Base-by-base conservation (phyloP, 2,329 filamentous ascomycete genomes). In the Clonostachys chloroleuca region DNA sequence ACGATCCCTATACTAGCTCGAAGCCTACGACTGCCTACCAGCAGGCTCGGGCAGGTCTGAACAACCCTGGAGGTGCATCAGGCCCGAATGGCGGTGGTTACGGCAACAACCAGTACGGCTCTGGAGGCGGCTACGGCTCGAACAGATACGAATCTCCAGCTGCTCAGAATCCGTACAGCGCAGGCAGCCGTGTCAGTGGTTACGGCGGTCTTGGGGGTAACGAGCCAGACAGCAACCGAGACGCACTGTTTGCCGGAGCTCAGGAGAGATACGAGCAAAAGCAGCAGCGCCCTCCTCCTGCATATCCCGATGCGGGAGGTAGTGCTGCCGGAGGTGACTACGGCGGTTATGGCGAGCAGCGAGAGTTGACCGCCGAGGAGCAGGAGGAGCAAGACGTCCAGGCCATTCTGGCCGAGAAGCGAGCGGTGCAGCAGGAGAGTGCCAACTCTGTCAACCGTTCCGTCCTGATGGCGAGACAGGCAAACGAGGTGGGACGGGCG, bases 341-440 rank as follows among this genome's bases (percentile, higher is more conserved):
- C 49, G 77, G 72, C 24, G 78, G 75, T 30, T 83, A 83, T 52
- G 80, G 88, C 45, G 83, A 86, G 48, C 78, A 87, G 49, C 81
- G 89, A 43, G 82, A 95, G 63, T 70, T 96, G 54, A 95, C 89
- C 0, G 89, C 84, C 2, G 90, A 96, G 55, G 81, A 82, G 75
- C 70, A 89, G 61, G 89, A 96, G 48, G 72, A 79, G 70, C 68
- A 85, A 52, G 84, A 94, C 50, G 80, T 92, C 12, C 75, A 83
- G 49, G 81, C 82, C 0, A 83, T 69, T 20, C 57, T 86, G 16
- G 49, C 56, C 5, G 63, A 71, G 55, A 70, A 69, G 56, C 75
- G 84, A 55, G 80, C 95, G 59, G 78, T 90, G 60, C 92, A 92
- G 64, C 80, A 90, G 54, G 84, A 89, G 50, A 89, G 90, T 59